Base-by-base conservation (phyloP, 805 yeast genomes). In the Ogataea salicorniae region DNA sequence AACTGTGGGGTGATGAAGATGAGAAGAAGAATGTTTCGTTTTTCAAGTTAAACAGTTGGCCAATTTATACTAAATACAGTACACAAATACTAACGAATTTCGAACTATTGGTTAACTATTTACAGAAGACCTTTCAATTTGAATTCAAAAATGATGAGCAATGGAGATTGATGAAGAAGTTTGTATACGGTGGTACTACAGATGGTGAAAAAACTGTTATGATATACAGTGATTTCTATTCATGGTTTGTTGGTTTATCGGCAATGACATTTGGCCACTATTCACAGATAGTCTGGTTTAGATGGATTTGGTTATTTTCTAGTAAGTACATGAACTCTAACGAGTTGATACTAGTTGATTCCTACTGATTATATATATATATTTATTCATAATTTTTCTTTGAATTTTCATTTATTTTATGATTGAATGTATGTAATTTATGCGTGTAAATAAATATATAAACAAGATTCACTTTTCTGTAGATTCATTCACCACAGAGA, bases 211-310 rank as follows among this genome's bases (percentile, higher is more conserved):
- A 63, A 2, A 61, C 72, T n/a, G 52, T 75, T 26, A 66, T 64
- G 49, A 62, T 75, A 18, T 74, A 63, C 50, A 58, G 67, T 15
- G 73, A 72, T 54, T 55, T 73, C 47, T 66, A 72, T 49, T 59
- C 63, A 53, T 59, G 72, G 62, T 63, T 73, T 45, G 66, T 71
- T 31, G 62, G 67, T 39, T 72, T 82, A 46, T 75, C 84, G 0
- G 86, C 96, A 4, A 89, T 92, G 96, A 69, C 83, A 3, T 74
- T 74, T 53, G 95, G 86, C 3, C 98, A 94, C 67, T 73, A 74
- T 52, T 81, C 95, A 2, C 99, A 94, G 64, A 87, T 94, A 87
- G 91, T 85, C 8, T 92, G 97, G 97, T 94, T 84, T 64, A 75
- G 99, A 55, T 87, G 86, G 70, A 83, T 89, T 1, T 94, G 97